Evolutionary conservation across 768 basidiomycete genomes (phyloP), one percentile per base, ranked within the genome.

Genomic region (Rhizopogon salebrosus): DNA sequence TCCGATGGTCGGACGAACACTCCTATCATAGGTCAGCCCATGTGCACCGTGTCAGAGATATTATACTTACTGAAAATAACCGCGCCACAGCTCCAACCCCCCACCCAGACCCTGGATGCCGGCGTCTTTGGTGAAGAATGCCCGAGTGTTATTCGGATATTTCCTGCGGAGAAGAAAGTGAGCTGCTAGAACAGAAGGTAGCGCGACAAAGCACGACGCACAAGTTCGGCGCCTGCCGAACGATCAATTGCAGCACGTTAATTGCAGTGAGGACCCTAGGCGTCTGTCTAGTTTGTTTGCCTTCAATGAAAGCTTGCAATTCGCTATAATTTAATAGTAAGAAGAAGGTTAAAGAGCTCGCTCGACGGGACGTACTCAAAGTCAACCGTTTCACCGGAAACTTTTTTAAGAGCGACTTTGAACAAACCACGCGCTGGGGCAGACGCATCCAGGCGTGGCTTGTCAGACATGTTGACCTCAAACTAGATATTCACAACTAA

Each of bases 201-300:
- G 13, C 2, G 46, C 3, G 2, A n/a, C 16, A 41, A 14, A 39
- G 34, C 18, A 27, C 36, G 20, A 67, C 73, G 26, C 49, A 77
- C 80, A 73, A 55, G 34, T 81, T 80, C 0, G 74, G 69, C 0
- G 64, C 71, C 49, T 81, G 79, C 0, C 78, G 72, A 2, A 82
- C 54, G 10, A 82, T 69, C 1, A 82, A 62, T 41, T 82, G 79
- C 0, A 82, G 51, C 1, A 82, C 58, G 35, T 77, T 82, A 0
- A 72, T 69, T 0, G 79, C 78, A 3, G 69, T 67, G 1, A 63
- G 36, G 3, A 71, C 67, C 23, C 68, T 57, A 27, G 48, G 58
- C 18, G n/a, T 69, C 24, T 67, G 39, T 6, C 65, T 62, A 0
- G n/a, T 60, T 3, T 57, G 58, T 2, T 20, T 50, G 1, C 69